Conservation (phyloP, 805 yeast genomes). For the Candida pseudofarinosa region DNA sequence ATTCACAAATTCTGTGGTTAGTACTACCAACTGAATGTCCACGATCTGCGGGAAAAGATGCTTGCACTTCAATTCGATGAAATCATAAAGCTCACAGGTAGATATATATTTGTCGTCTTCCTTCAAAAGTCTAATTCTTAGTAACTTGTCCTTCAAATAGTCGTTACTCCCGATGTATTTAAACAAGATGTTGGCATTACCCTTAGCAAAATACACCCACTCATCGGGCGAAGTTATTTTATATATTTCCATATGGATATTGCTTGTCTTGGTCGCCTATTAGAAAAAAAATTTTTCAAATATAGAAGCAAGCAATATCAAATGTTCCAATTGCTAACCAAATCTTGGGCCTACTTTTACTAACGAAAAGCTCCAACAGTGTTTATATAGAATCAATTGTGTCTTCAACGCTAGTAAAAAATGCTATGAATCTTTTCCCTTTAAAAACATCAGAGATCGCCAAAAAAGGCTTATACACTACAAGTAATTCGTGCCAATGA, state of each 20-base stretch:
- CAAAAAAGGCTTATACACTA: background rate
- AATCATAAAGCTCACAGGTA: conserved; percentile 39
- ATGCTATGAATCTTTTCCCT: background rate
- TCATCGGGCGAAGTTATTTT: conserved; percentile 30
- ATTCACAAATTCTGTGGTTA: conserved; percentile 27
- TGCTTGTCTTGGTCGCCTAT: background rate
- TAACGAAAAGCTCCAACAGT: background rate
- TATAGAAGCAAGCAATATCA: background rate
- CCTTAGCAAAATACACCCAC: conserved; percentile 46
- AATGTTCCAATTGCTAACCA: background rate
- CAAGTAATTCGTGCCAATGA: background rate
- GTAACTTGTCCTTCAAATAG: conserved; percentile 30
- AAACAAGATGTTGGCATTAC: conserved; percentile 48
- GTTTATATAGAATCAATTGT: background rate
- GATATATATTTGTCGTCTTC: conserved; percentile 31
- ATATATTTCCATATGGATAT: conserved; percentile 29
- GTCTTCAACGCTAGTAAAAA: background rate
- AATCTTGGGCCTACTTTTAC: background rate
- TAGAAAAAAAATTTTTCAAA: background rate
- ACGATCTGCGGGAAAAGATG: conserved; percentile 28
- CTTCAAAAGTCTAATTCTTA: conserved; percentile 35
- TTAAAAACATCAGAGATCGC: background rate
- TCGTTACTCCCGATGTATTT: conserved; percentile 33
- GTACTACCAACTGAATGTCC: conserved; percentile 27
- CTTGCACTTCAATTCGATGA: conserved; percentile 32